Conservation (phyloP, 768 basidiomycete genomes). For the Lyophyllum shimeji region DNA sequence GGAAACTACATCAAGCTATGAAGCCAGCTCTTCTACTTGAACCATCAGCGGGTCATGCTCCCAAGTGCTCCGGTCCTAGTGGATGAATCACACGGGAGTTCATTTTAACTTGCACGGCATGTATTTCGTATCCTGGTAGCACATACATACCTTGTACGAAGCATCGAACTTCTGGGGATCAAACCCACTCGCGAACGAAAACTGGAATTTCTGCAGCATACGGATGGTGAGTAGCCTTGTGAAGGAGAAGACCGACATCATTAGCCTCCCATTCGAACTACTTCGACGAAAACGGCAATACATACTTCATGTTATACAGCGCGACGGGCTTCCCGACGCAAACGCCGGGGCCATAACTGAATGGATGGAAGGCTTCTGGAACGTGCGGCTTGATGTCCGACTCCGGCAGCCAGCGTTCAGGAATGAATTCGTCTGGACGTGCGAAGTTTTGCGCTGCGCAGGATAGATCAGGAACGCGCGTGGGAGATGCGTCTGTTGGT, state of each 20-base stretch:
- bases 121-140: too few species aligned
- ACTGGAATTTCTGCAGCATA: constrained; percentile 12
- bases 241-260: too few species aligned
- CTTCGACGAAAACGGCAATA: too few species aligned
- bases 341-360: constrained; percentile 18
- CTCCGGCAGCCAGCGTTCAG: constrained; percentile 20
- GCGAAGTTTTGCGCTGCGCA: constrained; percentile 17
- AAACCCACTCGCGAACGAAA: constrained; percentile 16
- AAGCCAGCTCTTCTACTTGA: neutral
- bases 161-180: constrained; percentile 18
- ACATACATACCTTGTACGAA: constrained; percentile 21
- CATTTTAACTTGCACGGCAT: too few species aligned
- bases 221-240: constrained; percentile 15
- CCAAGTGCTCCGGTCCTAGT: constrained; percentile 23
- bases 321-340: constrained; percentile 27
- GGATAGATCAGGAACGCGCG: neutral
- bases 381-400: constrained; percentile 2
- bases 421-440: constrained; percentile 19
- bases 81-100: too few species aligned
- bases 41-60: constrained; percentile 13
- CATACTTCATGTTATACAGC: constrained; percentile 26
- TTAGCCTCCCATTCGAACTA: too few species aligned
- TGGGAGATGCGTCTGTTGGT: neutral
- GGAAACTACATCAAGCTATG: too few species aligned
- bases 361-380: constrained; percentile 20